A percentile compares a stretch with the other conserved stretches of the same genome.
Evolutionary conservation across 805 yeast species (phyloP).

Genomic region (Ogataea salicorniae): DNA sequence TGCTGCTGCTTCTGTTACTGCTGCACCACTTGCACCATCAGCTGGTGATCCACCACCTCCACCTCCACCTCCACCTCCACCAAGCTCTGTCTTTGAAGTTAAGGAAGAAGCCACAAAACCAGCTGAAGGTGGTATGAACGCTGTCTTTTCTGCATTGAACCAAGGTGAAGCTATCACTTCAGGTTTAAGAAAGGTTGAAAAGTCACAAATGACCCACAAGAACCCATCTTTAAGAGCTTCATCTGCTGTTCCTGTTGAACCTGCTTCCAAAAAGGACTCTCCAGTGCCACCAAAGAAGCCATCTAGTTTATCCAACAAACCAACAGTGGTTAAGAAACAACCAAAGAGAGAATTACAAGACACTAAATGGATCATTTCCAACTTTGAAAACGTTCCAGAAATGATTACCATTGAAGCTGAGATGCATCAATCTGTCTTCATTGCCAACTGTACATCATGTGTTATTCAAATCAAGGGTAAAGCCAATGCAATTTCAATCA

Average conservation of each 20-base stretch:
- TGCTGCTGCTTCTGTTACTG: conserved; percentile 22
- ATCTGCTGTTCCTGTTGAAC: conserved; percentile 37
- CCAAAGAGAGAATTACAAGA: conserved; percentile 69
- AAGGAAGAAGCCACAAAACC: conserved; percentile 21
- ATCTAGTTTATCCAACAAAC: conserved; percentile 39
- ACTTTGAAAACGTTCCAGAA: conserved; percentile 59
- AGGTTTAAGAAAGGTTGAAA: conserved; percentile 86
- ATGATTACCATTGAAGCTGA: conserved; percentile 69
- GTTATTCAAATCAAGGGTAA: conserved; percentile 86
- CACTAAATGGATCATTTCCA: conserved; percentile 85
- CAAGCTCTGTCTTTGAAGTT: conserved; percentile 59
- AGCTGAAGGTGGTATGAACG: conserved; percentile 54
- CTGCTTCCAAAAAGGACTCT: conserved; percentile 37
- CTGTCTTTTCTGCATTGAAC: conserved; percentile 88
- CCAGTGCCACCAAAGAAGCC: conserved; percentile 89
- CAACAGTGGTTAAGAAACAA: conserved; percentile 33
- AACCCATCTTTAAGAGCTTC: conserved; percentile 73
- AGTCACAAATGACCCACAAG: conserved; percentile 90
- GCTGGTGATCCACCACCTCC: conserved; percentile 63
- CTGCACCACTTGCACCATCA: conserved; percentile 35
- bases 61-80: conserved; percentile 89
- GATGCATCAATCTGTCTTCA: conserved; percentile 82
- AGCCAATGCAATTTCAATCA: conserved; percentile 80
- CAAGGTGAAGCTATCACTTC: conserved; percentile 82
- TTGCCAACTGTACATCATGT: conserved; percentile 70